Percentiles rank a stretch among this genome's conserved stretches.
These are phyloP conservation scores for Wallacemonas sp. DNA, from an alignment of 208 protist species.

Conservation along the genomic window DNA sequence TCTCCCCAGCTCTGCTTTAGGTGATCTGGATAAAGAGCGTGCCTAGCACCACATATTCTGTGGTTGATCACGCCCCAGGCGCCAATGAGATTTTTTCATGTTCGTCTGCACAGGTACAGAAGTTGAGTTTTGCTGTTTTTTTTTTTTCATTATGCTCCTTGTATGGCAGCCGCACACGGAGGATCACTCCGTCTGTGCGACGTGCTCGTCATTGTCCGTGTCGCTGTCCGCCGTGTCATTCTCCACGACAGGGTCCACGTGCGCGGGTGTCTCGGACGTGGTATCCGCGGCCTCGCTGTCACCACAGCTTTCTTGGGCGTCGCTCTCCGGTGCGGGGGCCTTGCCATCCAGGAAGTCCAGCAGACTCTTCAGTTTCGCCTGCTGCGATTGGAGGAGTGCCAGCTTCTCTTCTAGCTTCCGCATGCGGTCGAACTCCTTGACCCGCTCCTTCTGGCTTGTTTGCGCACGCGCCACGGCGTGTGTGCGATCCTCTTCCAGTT, in stretches of 20 bases:
- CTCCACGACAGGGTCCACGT: not conserved
- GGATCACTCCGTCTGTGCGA: not conserved
- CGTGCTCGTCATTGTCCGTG: not conserved
- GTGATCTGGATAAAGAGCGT: no score
- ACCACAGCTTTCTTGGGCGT: no score
- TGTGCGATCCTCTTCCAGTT: constrained; percentile 46
- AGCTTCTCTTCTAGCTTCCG: constrained; percentile 48
- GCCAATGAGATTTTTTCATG: no score
- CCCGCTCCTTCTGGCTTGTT: constrained; percentile 43
- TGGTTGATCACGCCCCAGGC: no score
- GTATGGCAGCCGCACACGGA: no score
- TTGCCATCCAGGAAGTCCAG: constrained; percentile 26
- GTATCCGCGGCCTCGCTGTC: not conserved
- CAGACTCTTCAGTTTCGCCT: constrained; percentile 42
- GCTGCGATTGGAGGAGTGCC: constrained; percentile 37
- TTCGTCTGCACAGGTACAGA: no score
- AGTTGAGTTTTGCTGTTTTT: no score
- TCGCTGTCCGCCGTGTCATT: not conserved
- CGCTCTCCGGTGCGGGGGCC: not conserved
- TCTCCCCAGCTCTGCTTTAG: no score
- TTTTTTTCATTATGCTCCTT: no score
- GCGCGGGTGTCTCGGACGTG: not conserved
- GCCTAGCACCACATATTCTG: no score
- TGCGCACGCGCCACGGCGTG: constrained; percentile 36
- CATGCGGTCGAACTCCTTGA: constrained; percentile 51